These are phyloP conservation scores for Lentinula novae-zelandiae DNA, from an alignment of 1,284 basidiomycete genomes.

Conservation along the genomic window DNA sequence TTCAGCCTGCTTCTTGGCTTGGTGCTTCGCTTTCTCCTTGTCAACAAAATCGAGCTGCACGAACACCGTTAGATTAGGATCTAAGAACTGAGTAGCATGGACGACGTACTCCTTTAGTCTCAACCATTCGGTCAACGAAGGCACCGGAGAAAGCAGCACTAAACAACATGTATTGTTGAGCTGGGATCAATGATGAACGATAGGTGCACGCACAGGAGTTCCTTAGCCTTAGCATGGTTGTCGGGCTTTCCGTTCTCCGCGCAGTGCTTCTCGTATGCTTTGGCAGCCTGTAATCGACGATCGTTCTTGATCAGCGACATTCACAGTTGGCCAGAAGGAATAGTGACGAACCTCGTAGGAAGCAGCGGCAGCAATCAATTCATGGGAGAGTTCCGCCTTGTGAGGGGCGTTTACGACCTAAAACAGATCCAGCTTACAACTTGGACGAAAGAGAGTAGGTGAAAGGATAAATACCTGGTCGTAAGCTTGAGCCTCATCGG, in stretches of 20 bases:
- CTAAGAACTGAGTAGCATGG: no score
- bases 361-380: conserved; percentile 16
- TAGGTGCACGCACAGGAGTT: neutral
- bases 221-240: conserved; percentile 40
- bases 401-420: conserved; percentile 9
- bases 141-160: conserved; percentile 22
- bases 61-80: no score
- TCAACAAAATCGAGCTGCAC: conserved; percentile 33
- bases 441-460: neutral
- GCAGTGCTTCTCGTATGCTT: conserved; percentile 25
- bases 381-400: conserved; percentile 12
- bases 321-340: no score
- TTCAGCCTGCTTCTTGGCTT: conserved; percentile 24
- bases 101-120: conserved; percentile 17
- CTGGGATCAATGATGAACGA: neutral
- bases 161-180: neutral
- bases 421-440: neutral
- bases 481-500: conserved; percentile 12
- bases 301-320: no score
- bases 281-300: neutral
- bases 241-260: conserved; percentile 40
- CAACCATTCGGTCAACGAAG: conserved; percentile 20
- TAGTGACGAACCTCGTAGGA: conserved; percentile 13
- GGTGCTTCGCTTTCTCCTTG: conserved; percentile 36
- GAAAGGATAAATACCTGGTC: conserved; percentile 2